Base-by-base conservation (phyloP, 2,329 filamentous ascomycete genomes). In the Nannizziopsis arthrosporioides region DNA sequence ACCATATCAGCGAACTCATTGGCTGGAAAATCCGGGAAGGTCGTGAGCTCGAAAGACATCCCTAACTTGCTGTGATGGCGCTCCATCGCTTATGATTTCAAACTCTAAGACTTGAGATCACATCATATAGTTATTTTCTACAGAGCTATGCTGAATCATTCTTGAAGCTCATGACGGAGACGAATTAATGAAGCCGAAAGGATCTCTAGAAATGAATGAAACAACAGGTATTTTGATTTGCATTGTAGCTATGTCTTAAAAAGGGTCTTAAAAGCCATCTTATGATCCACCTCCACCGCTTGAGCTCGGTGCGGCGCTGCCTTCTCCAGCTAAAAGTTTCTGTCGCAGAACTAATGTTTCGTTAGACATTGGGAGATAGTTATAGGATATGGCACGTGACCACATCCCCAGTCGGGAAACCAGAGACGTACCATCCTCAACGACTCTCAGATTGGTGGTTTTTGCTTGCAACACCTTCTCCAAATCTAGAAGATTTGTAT, bases 391-490 rank as follows among this genome's bases (percentile, higher is more conserved):
- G n/a, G 22, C 22, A 27, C 22, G 22, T 27, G 22, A 27, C 7
- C 22, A 22, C 27, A 42, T 34, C 5, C n/a, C 27, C 10, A n/a
- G n/a, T n/a, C 10, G 6, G 6, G 8, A 40, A 9, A 17, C 11
- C 27, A 19, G n/a, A 47, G 53, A 63, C 68, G 66, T 70, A 82
- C 85, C 85, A 70, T 96, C 90, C 70, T 98, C 92, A 17, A 96
- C 82, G 34, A 92, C 74, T 49, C 85, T 79, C 53, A 94, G 69
- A 63, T 92, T 95, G 55, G 82, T 80, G 48, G 84, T 86, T 73
- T 98, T 98, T 32, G 73, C 72, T 57, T 80, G 74, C 42, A 85
- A 74, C 50, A 84, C 80, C 55, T 75, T 76, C 65, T 85, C 82
- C 55, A 86, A 60, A 51, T 83, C 80, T 57, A 75, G 77, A 57